These are phyloP conservation scores for Xylariaceae sp. DNA, from an alignment of 2,329 filamentous ascomycete species.

Conservation along the genomic window DNA sequence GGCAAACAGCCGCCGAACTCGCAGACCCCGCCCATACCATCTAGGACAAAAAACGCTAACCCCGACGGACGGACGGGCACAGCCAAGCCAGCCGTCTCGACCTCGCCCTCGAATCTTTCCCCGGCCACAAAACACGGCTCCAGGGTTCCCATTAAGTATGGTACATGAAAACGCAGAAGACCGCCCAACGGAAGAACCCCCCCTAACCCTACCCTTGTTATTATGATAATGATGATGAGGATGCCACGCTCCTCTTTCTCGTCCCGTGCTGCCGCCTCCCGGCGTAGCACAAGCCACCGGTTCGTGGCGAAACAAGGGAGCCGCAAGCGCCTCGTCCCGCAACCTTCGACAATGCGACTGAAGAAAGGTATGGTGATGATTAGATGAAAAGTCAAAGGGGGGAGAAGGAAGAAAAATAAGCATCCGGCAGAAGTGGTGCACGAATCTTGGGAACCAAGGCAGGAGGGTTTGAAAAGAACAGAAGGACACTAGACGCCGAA, in stretches of 20 bases:
- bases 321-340: slow-evolving; percentile 21
- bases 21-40: slow-evolving; percentile 19
- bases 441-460: too few relatives aligned
- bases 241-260: slow-evolving; percentile 21
- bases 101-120: slow-evolving; percentile 9
- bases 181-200: slow-evolving; percentile 15
- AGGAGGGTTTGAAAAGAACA: neutral
- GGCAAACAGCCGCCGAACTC: slow-evolving; percentile 18
- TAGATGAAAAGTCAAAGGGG: slow-evolving; percentile 5
- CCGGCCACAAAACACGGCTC: slow-evolving; percentile 13
- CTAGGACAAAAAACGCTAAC: slow-evolving; percentile 17
- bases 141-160: slow-evolving; percentile 19
- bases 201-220: slow-evolving; percentile 5
- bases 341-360: slow-evolving; percentile 16
- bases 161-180: slow-evolving; percentile 25
- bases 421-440: neutral
- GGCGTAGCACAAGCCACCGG: slow-evolving; percentile 25
- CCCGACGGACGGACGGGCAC: slow-evolving; percentile 19
- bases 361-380: slow-evolving; percentile 7
- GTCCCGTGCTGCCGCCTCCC: slow-evolving; percentile 30
- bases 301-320: slow-evolving; percentile 20
- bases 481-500: slow-evolving; percentile 20
- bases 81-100: slow-evolving; percentile 9
- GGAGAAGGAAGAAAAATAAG: slow-evolving; percentile 14
- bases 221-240: slow-evolving; percentile 11